Base-by-base conservation (phyloP, 352 stramenopile species). In the Paralagenidium karlingii region DNA sequence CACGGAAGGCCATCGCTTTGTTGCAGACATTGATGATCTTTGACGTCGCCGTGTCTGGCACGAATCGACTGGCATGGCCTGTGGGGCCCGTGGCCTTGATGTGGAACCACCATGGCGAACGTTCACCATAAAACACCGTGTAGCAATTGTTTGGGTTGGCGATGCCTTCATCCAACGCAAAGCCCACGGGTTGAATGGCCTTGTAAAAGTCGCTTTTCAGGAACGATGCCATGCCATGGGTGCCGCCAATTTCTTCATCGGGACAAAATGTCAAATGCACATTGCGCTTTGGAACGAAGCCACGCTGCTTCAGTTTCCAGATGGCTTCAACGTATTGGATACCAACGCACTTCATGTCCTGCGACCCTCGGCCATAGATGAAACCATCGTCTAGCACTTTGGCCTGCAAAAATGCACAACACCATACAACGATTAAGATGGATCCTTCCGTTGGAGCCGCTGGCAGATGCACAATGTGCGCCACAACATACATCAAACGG, bases 271-370 rank as follows among this genome's bases (percentile, higher is more conserved):
- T 84, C 29, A 98, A 57, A 55, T 95, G 71, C 43, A 98, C 74
- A 21, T 81, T 82, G 33, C 93, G 74, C 38, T 75, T 70, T 4
- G 89, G 89, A 26, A 66, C 49, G 47, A 90, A 95, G 0, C 61
- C 65, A 16, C 60, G 40, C 13, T 58, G 22, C 26, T 69, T 82
- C 12, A 97, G 52, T 8, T 62, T 56, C 8, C 75, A 53, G 15
- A 98, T 60, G 1, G 88, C 85, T 43, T 96, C 79, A 13, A 97
- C 75, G 50, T 98, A 98, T 54, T 98, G 94, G 26, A 96, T 75
- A 41, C 81, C 94, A 3, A 98, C 92, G 57, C 82, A 93, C 55
- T 97, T 98, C 90, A 97, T 98, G 54, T 98, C 92, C 55, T 98
- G 92, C 3, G 84, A 64, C 8, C 92, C 92, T 32, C 90, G 74